Evolutionary conservation across 129 eudicot species (phyloP).

Genomic region (Tagetes patula): DNA sequence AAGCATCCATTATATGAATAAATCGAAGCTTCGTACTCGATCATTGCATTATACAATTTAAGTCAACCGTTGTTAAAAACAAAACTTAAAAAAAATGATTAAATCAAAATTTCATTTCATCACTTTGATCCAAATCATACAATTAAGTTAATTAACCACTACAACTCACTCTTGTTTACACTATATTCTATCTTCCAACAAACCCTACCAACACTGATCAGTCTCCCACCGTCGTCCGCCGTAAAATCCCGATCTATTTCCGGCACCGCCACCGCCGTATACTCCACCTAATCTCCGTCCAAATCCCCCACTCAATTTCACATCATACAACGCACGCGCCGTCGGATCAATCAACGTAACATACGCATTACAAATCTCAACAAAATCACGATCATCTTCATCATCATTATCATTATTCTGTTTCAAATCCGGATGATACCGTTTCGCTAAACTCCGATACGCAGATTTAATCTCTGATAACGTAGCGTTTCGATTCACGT

Average conservation of each 20-base stretch:
- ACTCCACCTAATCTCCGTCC: slow-evolving; percentile 27
- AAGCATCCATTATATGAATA: too few relatives aligned
- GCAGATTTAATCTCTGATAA: slow-evolving; percentile 64
- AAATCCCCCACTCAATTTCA: slow-evolving; percentile 30
- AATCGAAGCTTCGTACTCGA: too few relatives aligned
- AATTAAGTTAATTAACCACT: too few relatives aligned
- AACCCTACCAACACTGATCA: slow-evolving; percentile 47
- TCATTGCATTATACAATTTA: too few relatives aligned
- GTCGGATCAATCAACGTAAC: slow-evolving; percentile 71
- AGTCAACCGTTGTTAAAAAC: too few relatives aligned
- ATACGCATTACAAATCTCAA: slow-evolving; percentile 64
- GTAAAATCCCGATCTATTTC: slow-evolving; percentile 29
- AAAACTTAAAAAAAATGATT: too few relatives aligned
- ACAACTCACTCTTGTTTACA: too few relatives aligned
- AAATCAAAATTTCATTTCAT: too few relatives aligned
- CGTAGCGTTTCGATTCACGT: slow-evolving; percentile 58
- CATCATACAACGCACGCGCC: slow-evolving; percentile 61
- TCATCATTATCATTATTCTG: slow-evolving; percentile 38
- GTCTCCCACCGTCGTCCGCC: slow-evolving; percentile 50
- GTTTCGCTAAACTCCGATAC: slow-evolving; percentile 71
- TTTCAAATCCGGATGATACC: slow-evolving; percentile 68
- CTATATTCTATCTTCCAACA: background rate
- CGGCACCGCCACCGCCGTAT: slow-evolving; percentile 12
- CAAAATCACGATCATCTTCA: slow-evolving; percentile 57
- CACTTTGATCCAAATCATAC: too few relatives aligned